These are phyloP conservation scores for Allium sativum DNA, from an alignment of 106 monocot species.

Conservation along the genomic window DNA sequence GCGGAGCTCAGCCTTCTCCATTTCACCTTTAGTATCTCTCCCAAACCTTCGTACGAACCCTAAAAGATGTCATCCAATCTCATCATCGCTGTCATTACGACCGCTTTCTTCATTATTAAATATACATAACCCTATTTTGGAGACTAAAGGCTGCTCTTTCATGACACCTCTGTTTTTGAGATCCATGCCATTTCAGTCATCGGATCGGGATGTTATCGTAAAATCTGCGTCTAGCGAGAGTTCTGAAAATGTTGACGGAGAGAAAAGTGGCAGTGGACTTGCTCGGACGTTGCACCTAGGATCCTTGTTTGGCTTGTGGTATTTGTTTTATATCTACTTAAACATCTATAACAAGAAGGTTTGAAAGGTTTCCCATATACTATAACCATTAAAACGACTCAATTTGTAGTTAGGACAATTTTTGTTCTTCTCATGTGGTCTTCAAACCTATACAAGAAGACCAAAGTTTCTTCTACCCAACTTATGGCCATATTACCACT, in stretches of 20 bases:
- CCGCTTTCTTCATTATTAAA: not conserved
- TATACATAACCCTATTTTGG: not conserved
- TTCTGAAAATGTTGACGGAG: slow-evolving; percentile 10
- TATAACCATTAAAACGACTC: slow-evolving; percentile 55
- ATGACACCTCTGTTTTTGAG: not conserved
- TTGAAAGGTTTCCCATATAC: slow-evolving; percentile 62
- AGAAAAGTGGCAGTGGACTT: slow-evolving; percentile 1
- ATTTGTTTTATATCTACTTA: slow-evolving; percentile 78
- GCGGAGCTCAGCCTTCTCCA: slow-evolving; percentile 23
- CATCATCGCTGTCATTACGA: not conserved
- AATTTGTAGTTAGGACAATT: slow-evolving; percentile 53
- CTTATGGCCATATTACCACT: slow-evolving; percentile 55
- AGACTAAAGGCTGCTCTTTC: not conserved
- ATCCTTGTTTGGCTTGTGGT: slow-evolving; percentile 53
- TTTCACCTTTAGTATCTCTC: slow-evolving; percentile 14
- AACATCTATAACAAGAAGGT: slow-evolving; percentile 59
- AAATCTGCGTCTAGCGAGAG: slow-evolving; percentile 8
- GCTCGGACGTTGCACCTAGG: slow-evolving; percentile 41
- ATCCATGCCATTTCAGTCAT: not conserved
- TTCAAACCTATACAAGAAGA: slow-evolving; percentile 49
- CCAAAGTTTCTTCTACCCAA: slow-evolving; percentile 54
- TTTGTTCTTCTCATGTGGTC: slow-evolving; percentile 61
- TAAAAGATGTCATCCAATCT: slow-evolving; percentile 4
- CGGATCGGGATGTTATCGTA: slow-evolving; percentile 1
- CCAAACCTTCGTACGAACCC: slow-evolving; percentile 7